Percentiles rank a stretch among this genome's conserved stretches.
These are phyloP conservation scores for Eimeria acervulina DNA, from an alignment of 169 alveolate species.

Conservation along the genomic window DNA sequence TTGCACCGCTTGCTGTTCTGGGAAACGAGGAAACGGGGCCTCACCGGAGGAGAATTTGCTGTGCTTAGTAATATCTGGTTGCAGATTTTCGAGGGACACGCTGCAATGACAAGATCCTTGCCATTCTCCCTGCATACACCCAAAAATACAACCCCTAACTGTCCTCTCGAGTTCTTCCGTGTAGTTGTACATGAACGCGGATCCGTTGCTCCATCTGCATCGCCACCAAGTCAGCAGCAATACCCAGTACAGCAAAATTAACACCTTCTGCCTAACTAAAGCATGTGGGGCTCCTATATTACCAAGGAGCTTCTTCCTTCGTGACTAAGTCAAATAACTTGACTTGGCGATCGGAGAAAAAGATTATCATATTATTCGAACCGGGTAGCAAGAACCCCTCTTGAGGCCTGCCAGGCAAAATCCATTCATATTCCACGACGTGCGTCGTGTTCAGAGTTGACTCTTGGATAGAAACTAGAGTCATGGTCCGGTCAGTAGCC, in stretches of 20 bases:
- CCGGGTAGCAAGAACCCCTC: constrained; percentile 67
- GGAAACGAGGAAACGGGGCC: neutral
- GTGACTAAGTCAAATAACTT: constrained; percentile 39
- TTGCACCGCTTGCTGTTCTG: neutral
- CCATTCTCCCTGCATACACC: constrained; percentile 32
- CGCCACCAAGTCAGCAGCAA: neutral
- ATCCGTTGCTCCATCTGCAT: neutral
- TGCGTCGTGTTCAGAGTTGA: constrained; percentile 42
- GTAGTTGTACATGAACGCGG: neutral
- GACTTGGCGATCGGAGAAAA: constrained; percentile 71
- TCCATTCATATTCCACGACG: constrained; percentile 67
- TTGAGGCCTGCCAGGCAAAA: constrained; percentile 66
- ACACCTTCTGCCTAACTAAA: neutral
- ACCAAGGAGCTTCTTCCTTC: constrained; percentile 65
- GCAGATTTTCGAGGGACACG: constrained; percentile 67
- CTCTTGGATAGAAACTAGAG: constrained; percentile 8
- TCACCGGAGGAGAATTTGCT: constrained; percentile 67
- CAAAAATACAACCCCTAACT: neutral
- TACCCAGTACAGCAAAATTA: neutral
- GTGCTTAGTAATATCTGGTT: constrained; percentile 65
- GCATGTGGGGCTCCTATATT: neutral
- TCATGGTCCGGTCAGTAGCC: constrained; percentile 69
- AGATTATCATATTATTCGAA: neutral
- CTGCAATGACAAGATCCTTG: constrained; percentile 75
- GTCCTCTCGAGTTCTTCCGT: neutral